Evolutionary conservation across 495 filamentous ascomycete genomes (phyloP).

Genomic region (Aspergillus coremiiformis): DNA sequence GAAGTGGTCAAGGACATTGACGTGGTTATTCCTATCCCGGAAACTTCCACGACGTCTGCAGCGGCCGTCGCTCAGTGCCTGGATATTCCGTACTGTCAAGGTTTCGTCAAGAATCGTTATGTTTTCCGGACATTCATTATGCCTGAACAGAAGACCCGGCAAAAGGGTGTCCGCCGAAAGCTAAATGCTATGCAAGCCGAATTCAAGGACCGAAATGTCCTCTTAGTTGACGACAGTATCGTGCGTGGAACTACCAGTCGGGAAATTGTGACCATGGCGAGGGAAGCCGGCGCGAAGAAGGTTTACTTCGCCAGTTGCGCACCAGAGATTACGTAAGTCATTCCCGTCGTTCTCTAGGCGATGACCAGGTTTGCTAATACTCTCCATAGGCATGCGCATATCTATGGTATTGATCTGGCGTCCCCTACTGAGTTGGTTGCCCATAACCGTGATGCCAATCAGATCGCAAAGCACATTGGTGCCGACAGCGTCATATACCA

Average conservation of each 20-base stretch:
- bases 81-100: slow-evolving; percentile 74
- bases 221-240: slow-evolving; percentile 88
- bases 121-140: slow-evolving; percentile 96
- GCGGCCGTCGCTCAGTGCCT: slow-evolving; percentile 69
- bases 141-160: slow-evolving; percentile 75
- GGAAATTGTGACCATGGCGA: slow-evolving; percentile 91
- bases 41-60: slow-evolving; percentile 80
- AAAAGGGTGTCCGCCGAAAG: slow-evolving; percentile 53
- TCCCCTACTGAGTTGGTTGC: slow-evolving; percentile 78
- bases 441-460: slow-evolving; percentile 58
- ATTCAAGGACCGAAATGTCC: slow-evolving; percentile 76
- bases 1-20: slow-evolving; percentile 80
- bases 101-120: slow-evolving; percentile 92
- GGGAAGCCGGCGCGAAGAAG: slow-evolving; percentile 82
- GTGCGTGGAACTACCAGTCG: slow-evolving; percentile 85
- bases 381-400: slow-evolving; percentile 50
- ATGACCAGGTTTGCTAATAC: slow-evolving; percentile 15
- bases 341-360: not conserved
- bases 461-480: slow-evolving; percentile 73
- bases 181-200: slow-evolving; percentile 81
- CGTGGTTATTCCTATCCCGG: slow-evolving; percentile 82
- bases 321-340: slow-evolving; percentile 64
- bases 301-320: slow-evolving; percentile 87
- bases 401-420: slow-evolving; percentile 88
- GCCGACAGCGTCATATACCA: slow-evolving; percentile 93